phyloP scores from a whole-genome alignment of 805 yeast species.

The Candida rishiriensis region DNA sequence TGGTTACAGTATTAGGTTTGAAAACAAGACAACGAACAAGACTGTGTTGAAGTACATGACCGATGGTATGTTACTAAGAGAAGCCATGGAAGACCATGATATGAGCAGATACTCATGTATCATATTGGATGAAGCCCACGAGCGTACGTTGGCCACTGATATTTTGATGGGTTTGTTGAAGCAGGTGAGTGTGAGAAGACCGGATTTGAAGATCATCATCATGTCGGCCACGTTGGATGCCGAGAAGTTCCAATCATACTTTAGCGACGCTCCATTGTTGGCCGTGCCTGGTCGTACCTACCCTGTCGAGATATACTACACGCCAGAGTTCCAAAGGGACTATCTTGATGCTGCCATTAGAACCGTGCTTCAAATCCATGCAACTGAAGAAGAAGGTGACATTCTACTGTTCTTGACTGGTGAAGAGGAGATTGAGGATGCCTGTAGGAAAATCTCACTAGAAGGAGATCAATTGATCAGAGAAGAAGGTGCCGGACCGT shows the following conservation, averaged over 20 bases:
- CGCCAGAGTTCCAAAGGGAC: conserved; percentile 95
- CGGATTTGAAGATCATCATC: conserved; percentile 84
- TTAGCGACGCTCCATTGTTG: conserved; percentile 85
- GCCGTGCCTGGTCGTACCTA: conserved; percentile 98
- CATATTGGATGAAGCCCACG: conserved; percentile 96
- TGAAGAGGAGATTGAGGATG: conserved; percentile 97
- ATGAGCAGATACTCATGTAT: conserved; percentile 79
- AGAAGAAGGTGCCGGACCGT: conserved; percentile 87
- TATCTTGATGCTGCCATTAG: conserved; percentile 92
- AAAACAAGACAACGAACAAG: conserved; percentile 74
- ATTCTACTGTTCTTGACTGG: conserved; percentile 85
- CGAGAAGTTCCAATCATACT: conserved; percentile 87
- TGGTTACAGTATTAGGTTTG: conserved; percentile 93
- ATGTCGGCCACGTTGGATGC: conserved; percentile 99
- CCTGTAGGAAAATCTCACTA: conserved; percentile 79
- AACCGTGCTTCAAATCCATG: conserved; percentile 94
- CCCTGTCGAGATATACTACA: conserved; percentile 95
- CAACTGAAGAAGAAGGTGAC: conserved; percentile 93
- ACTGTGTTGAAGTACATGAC: conserved; percentile 95
- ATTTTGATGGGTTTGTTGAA: conserved; percentile 92
- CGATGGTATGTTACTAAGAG: conserved; percentile 96
- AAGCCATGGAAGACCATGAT: conserved; percentile 95
- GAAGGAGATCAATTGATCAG: conserved; percentile 87
- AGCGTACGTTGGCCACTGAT: conserved; percentile 94
- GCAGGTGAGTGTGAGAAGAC: conserved; percentile 72